A percentile compares a stretch with the other conserved stretches of the same genome.
phyloP scores from a whole-genome alignment of 208 protist genomes.

The Trypanosoma vivax region DNA sequence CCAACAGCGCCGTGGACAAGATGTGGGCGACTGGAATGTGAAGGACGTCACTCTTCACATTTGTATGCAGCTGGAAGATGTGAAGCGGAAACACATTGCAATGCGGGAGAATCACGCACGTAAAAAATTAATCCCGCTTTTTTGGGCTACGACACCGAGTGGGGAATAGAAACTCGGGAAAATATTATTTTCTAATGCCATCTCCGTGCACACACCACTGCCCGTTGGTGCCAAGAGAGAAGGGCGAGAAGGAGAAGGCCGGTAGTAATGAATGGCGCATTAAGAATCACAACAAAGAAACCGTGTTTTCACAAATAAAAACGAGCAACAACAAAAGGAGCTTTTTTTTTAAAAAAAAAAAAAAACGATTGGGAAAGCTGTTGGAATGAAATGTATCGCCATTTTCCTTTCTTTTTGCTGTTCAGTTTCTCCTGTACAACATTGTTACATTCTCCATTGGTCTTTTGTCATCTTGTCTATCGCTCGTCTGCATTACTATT shows the following conservation, averaged over 20 bases:
- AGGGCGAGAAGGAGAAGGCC: too few relatives aligned
- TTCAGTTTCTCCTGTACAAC: slow-evolving; percentile 1
- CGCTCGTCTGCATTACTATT: slow-evolving; percentile 5
- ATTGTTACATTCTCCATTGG: background rate
- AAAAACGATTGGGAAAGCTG: background rate
- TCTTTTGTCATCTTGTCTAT: slow-evolving; percentile 12
- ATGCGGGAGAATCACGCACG: slow-evolving; percentile 9
- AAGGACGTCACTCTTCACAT: slow-evolving; percentile 12
- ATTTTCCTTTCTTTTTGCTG: slow-evolving; percentile 3
- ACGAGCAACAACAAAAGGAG: too few relatives aligned
- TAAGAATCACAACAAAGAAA: too few relatives aligned
- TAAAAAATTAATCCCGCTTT: slow-evolving; percentile 1
- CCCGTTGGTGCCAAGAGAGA: too few relatives aligned
- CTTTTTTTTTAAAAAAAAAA: background rate
- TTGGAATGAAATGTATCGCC: background rate
- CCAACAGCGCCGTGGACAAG: background rate
- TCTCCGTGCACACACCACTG: too few relatives aligned
- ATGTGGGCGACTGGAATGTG: background rate
- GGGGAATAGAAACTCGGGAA: too few relatives aligned
- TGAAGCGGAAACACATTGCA: slow-evolving; percentile 17
- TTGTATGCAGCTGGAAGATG: slow-evolving; percentile 10
- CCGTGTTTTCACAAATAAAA: too few relatives aligned
- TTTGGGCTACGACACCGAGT: too few relatives aligned
- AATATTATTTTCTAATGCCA: too few relatives aligned
- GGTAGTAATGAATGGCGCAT: too few relatives aligned